Evolutionary conservation across 2,329 filamentous ascomycete species (phyloP), one percentile per base, ranked within the genome.

Genomic region (Mycocentrospora acerina): DNA sequence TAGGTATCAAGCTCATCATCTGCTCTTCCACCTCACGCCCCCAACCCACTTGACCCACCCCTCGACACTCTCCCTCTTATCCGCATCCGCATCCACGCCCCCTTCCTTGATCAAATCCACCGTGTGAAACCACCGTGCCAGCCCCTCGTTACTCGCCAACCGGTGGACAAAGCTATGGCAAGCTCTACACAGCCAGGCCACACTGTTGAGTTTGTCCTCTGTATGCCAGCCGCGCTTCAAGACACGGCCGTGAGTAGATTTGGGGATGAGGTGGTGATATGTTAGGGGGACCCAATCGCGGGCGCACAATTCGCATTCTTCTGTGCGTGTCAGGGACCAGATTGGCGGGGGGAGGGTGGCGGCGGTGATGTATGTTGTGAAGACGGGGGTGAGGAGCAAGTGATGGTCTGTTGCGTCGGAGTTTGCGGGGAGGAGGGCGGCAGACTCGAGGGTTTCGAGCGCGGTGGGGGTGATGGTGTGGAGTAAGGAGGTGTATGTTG

Each of bases 261-360:
- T 78, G n/a, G 89, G 89, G 37, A 95, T 90, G 29, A 95, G 71
- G 69, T 94, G 89, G 60, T 95, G 89, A 62, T 93, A 94, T 1
- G 85, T 87, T 44, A 93, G 67, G 7, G 81, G 80, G 15, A 93
- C 80, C 80, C 86, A 89, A 46, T 81, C 79, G 1, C 88, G 75
- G 2, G 74, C 78, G 63, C 88, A 94, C 16, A 94, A 78, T 70
- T 95, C 89, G 66, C 89, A 95, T 5, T 48, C 55, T 0, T 50
- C 29, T 1, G 67, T 76, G 16, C 79, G 76, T 1, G 83, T 85
- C 0, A 74, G 69, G 1, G 71, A 69, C 55, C 83, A 84, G 7
- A 81, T 72, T 0, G 85, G 84, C 0, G 88, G 87, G 0, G 84
- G 70, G 0, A 81, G 72, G 1, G 78, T 80, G 7, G 77, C 70